These are phyloP conservation scores for Hypoxylon trugodes DNA, from an alignment of 495 filamentous ascomycete species.

Conservation along the genomic window DNA sequence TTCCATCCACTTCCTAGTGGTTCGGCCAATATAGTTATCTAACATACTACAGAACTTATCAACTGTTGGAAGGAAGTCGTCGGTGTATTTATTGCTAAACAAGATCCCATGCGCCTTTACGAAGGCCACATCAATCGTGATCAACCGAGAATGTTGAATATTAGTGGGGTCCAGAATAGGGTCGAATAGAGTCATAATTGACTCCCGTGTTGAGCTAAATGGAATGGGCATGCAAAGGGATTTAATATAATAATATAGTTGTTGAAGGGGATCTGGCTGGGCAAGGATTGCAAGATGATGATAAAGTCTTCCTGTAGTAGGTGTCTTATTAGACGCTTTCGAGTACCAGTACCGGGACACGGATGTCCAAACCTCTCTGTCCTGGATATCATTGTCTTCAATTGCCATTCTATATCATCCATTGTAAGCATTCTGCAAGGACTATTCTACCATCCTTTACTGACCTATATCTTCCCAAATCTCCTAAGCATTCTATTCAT, in stretches of 20 bases:
- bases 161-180: background rate
- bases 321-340: background rate
- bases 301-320: background rate
- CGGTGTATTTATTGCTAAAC: constrained; percentile 42
- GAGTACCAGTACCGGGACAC: background rate
- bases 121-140: background rate
- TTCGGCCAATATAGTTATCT: constrained; percentile 65
- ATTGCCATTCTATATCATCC: background rate
- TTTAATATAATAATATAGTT: background rate
- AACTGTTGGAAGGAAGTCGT: constrained; percentile 57
- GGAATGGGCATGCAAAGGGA: background rate
- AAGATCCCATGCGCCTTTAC: background rate
- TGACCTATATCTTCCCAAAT: constrained; percentile 62
- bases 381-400: background rate
- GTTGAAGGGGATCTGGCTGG: background rate
- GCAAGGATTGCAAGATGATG: background rate
- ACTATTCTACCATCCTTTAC: background rate
- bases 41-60: constrained; percentile 63
- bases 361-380: background rate
- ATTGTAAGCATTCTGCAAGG: constrained; percentile 7
- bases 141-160: background rate
- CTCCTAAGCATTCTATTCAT: constrained; percentile 86
- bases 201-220: background rate
- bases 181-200: background rate
- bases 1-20: constrained; percentile 69